Conservation (phyloP, 441 rosid species). For the Bruguiera hainesii region DNA sequence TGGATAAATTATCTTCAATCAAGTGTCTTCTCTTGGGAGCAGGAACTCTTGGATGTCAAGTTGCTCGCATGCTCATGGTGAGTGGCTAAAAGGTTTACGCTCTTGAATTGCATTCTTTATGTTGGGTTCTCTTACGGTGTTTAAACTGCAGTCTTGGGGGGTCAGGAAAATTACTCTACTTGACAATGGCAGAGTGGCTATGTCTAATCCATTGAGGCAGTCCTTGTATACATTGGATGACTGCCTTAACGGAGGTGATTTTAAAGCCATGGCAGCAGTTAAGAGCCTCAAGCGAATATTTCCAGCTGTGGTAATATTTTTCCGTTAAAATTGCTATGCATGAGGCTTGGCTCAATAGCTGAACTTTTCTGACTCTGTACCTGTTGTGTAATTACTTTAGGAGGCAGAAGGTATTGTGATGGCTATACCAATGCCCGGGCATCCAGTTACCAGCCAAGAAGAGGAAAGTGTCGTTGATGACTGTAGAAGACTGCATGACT, state of each 20-base stretch:
- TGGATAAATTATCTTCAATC: constrained; percentile 56
- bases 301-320: constrained; percentile 70
- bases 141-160: constrained; percentile 78
- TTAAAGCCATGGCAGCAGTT: constrained; percentile 82
- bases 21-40: constrained; percentile 99
- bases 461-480: constrained; percentile 67
- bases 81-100: constrained; percentile 15
- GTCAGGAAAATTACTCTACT: constrained; percentile 79
- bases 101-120: constrained; percentile 1
- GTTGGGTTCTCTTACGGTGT: constrained; percentile 21
- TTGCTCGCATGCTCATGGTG: constrained; percentile 95
- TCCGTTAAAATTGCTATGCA: constrained; percentile 11
- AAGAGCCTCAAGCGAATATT: constrained; percentile 77
- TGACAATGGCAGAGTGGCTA: constrained; percentile 89
- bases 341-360: background rate
- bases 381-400: constrained; percentile 25
- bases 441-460: constrained; percentile 77
- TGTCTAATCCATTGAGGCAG: constrained; percentile 97
- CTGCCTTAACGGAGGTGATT: constrained; percentile 78
- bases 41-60: constrained; percentile 97
- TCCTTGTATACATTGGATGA: constrained; percentile 85
- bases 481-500: constrained; percentile 56
- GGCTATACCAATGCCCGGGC: constrained; percentile 99
- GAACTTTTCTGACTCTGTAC: constrained; percentile 1
- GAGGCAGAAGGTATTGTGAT: constrained; percentile 76